These are phyloP conservation scores for Scedosporium aurantiacum DNA, from an alignment of 2,329 filamentous ascomycete genomes.

Conservation along the genomic window DNA sequence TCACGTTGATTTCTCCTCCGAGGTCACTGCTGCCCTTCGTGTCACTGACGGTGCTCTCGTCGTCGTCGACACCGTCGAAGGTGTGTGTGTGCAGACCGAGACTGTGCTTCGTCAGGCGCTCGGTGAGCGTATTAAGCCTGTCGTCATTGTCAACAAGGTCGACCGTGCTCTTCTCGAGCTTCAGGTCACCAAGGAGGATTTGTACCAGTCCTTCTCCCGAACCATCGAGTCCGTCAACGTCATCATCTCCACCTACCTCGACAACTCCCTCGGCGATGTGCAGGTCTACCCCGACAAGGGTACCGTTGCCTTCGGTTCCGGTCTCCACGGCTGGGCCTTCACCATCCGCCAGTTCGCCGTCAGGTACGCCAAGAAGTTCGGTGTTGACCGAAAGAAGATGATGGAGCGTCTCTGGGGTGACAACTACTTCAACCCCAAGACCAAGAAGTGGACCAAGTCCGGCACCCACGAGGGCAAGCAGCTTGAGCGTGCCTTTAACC, in stretches of 20 bases:
- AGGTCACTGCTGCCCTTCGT: constrained; percentile 98
- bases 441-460: constrained; percentile 99
- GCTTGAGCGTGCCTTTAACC: constrained; percentile 97
- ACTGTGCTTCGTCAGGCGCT: constrained; percentile 98
- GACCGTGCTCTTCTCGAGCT: constrained; percentile 98
- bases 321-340: constrained; percentile 99
- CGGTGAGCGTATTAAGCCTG: constrained; percentile 99
- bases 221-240: constrained; percentile 99
- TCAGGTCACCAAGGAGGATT: constrained; percentile 95
- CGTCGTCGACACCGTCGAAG: constrained; percentile 98
- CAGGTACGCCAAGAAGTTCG: constrained; percentile 99
- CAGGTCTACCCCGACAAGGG: constrained; percentile 98
- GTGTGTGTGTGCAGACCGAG: constrained; percentile 99
- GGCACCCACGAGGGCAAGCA: constrained; percentile 72
- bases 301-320: constrained; percentile 97
- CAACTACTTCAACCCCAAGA: constrained; percentile 99
- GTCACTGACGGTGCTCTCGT: constrained; percentile 99
- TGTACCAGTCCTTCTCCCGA: constrained; percentile 99
- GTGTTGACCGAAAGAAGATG: constrained; percentile 99
- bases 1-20: constrained; percentile 99
- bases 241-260: constrained; percentile 97
- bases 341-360: constrained; percentile 95
- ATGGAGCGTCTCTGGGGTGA: constrained; percentile 99
- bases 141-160: constrained; percentile 99
- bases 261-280: constrained; percentile 93